These are phyloP conservation scores for Cryptococcus hybrid DNA, from an alignment of 1,284 basidiomycete genomes.

Conservation along the genomic window DNA sequence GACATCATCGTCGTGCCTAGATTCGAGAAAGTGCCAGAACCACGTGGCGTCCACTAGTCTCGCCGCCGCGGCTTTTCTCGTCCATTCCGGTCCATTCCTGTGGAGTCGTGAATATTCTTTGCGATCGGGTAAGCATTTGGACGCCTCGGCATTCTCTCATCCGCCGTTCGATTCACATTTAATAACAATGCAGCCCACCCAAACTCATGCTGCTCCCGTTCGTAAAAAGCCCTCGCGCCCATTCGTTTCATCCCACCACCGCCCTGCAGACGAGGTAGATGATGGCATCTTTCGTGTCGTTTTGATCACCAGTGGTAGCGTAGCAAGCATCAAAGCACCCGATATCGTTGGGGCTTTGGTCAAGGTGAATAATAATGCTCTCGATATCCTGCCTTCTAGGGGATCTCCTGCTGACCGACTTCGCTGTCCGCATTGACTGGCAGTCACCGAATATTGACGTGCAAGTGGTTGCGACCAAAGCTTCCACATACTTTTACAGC, in stretches of 20 bases:
- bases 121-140: background rate
- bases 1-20: background rate
- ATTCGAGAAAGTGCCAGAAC: background rate
- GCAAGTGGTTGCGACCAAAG: slow-evolving; percentile 77
- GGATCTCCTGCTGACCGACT: background rate
- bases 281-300: slow-evolving; percentile 62
- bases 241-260: slow-evolving; percentile 34
- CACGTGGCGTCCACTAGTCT: background rate
- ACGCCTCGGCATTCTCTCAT: too few relatives aligned
- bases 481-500: slow-evolving; percentile 76
- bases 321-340: slow-evolving; percentile 90
- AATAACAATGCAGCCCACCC: too few relatives aligned
- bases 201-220: background rate
- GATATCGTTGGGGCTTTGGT: slow-evolving; percentile 78
- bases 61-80: background rate
- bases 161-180: too few relatives aligned
- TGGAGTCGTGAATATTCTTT: background rate
- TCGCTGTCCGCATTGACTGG: background rate
- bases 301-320: slow-evolving; percentile 85
- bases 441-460: slow-evolving; percentile 73
- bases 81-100: background rate
- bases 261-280: slow-evolving; percentile 12
- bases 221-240: slow-evolving; percentile 20
- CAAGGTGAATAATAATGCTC: slow-evolving; percentile 54
- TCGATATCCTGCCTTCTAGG: too few relatives aligned